Percentiles rank a stretch among this genome's conserved stretches.
Evolutionary conservation across 192 early-diverging fungal species (phyloP).

Genomic region (Thamnidium elegans): DNA sequence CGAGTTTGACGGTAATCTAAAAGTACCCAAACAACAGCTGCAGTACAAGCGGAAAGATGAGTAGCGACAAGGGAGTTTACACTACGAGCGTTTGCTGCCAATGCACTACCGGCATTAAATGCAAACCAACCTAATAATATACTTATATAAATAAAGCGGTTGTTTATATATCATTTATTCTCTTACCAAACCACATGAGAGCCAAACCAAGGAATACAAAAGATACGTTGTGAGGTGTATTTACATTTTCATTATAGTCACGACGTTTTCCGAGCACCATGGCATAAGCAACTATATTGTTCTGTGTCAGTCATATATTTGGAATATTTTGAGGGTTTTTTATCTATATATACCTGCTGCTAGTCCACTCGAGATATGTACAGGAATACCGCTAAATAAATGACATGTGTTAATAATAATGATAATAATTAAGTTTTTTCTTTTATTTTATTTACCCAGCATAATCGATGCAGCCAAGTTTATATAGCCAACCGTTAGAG

Average conservation of each 20-base stretch:
- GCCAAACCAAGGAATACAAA: constrained; percentile 82
- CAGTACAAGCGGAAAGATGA: constrained; percentile 68
- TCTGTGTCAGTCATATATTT: background rate
- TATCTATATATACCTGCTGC: constrained; percentile 41
- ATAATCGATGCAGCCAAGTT: constrained; percentile 80
- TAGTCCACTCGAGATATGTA: constrained; percentile 79
- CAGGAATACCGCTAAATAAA: constrained; percentile 63
- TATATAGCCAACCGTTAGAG: constrained; percentile 72
- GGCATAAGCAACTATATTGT: constrained; percentile 64
- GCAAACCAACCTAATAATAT: constrained; percentile 74
- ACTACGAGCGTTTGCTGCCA: constrained; percentile 67
- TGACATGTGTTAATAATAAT: background rate
- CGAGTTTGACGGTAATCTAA: constrained; percentile 67
- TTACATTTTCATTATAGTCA: constrained; percentile 65
- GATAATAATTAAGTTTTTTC: background rate
- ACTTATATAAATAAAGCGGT: background rate
- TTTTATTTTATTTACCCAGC: constrained; percentile 51
- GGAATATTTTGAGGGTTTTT: background rate
- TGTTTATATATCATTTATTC: background rate
- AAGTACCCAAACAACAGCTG: constrained; percentile 69
- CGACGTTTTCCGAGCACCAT: constrained; percentile 79
- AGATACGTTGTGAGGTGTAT: constrained; percentile 78
- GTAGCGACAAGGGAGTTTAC: constrained; percentile 77
- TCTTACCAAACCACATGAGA: constrained; percentile 89
- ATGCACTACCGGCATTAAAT: constrained; percentile 81